Percentiles rank a stretch among this genome's conserved stretches.
These are phyloP conservation scores for Hericium alpestre DNA, from an alignment of 768 basidiomycete genomes.

Conservation along the genomic window DNA sequence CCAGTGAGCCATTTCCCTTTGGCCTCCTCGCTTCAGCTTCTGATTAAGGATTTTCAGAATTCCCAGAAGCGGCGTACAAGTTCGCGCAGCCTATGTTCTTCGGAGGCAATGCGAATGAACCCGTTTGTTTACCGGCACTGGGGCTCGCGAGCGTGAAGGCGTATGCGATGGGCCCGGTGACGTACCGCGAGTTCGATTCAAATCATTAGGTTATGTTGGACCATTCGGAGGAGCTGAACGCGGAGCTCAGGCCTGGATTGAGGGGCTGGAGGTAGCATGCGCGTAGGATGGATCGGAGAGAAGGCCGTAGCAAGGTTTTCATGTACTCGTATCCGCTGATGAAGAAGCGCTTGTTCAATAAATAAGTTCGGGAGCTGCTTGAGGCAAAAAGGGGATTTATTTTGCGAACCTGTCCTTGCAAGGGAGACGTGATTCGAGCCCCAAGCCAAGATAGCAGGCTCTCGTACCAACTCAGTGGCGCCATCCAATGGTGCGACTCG, in stretches of 20 bases:
- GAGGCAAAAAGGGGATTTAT: too few species aligned
- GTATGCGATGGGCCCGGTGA: conserved; percentile 19
- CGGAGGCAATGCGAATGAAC: conserved; percentile 26
- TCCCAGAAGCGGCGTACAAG: conserved; percentile 6
- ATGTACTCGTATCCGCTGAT: too few species aligned
- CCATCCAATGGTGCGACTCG: too few species aligned
- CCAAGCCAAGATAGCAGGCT: too few species aligned
- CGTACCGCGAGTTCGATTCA: conserved; percentile 23
- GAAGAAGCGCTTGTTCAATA: too few species aligned
- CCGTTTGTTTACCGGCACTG: conserved; percentile 20
- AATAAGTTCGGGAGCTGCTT: too few species aligned
- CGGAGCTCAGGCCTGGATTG: background rate
- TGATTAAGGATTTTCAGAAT: background rate
- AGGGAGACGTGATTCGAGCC: too few species aligned
- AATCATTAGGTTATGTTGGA: conserved; percentile 31
- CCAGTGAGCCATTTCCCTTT: conserved; percentile 16
- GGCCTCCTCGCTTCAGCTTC: background rate
- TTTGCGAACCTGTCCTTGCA: too few species aligned
- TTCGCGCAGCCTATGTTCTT: conserved; percentile 29
- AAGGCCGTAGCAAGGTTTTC: too few species aligned
- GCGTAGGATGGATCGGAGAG: too few species aligned
- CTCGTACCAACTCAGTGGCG: too few species aligned
- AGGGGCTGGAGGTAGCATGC: background rate
- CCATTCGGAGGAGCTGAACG: conserved; percentile 24
- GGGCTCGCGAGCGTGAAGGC: conserved; percentile 17